phyloP scores from a whole-genome alignment of 208 protist species.

The Acanthamoeba culbertsoni region DNA sequence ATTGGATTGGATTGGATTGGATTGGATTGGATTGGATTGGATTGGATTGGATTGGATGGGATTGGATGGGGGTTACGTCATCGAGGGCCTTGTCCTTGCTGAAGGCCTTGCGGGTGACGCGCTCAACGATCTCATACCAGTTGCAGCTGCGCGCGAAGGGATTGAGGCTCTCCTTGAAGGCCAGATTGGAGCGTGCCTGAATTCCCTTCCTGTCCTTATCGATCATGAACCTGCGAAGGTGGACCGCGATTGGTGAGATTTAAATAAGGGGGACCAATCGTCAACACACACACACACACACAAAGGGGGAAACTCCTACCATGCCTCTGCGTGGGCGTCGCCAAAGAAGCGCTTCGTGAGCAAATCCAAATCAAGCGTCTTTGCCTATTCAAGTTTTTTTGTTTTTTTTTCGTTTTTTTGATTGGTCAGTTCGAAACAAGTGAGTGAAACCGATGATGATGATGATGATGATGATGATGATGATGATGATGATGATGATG shows the following conservation, averaged over 20 bases:
- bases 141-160: conserved; percentile 23
- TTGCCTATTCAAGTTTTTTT: background rate
- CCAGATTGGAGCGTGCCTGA: background rate
- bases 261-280: background rate
- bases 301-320: background rate
- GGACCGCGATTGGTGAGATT: too few relatives aligned
- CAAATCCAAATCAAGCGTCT: background rate
- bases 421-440: background rate
- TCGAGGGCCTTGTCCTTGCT: background rate
- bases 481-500: background rate
- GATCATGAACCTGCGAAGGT: background rate
- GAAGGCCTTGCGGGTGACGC: background rate
- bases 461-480: background rate
- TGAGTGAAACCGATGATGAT: background rate
- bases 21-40: too few relatives aligned
- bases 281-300: background rate
- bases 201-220: background rate
- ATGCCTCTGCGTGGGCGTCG: background rate
- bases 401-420: too few relatives aligned
- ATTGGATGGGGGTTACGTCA: background rate
- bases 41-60: too few relatives aligned
- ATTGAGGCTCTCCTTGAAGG: conserved; percentile 7
- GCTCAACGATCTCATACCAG: background rate
- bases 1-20: too few relatives aligned
- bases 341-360: background rate